These are phyloP conservation scores for Phylloporus arenicola DNA, from an alignment of 768 basidiomycete species.

Conservation along the genomic window DNA sequence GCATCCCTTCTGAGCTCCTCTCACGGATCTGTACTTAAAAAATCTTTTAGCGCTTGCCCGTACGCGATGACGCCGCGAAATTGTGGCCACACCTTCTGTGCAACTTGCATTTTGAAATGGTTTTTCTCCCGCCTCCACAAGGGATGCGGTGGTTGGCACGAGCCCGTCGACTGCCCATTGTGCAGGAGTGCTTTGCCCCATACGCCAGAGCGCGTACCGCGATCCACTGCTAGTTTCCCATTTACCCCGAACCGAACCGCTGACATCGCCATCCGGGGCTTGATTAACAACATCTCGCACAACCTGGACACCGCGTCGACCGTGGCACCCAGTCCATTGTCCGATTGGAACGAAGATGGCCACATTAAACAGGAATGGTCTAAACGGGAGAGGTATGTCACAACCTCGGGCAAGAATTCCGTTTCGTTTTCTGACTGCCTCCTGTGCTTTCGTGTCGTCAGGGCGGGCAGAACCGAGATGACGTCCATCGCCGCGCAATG, in stretches of 20 bases:
- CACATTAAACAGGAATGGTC: conserved; percentile 50
- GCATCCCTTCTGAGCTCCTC: conserved; percentile 1
- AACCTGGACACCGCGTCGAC: conserved; percentile 30
- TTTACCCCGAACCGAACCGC: conserved; percentile 60
- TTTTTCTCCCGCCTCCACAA: conserved; percentile 63
- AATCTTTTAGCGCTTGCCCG: conserved; percentile 43
- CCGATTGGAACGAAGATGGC: conserved; percentile 52
- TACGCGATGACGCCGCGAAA: conserved; percentile 47
- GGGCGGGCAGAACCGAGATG: conserved; percentile 56
- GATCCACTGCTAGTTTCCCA: conserved; percentile 48
- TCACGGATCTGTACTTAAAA: not conserved
- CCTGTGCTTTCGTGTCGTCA: conserved; percentile 20
- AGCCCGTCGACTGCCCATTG: conserved; percentile 61
- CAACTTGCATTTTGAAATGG: conserved; percentile 62
- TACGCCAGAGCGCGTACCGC: conserved; percentile 49
- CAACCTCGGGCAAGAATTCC: conserved; percentile 20
- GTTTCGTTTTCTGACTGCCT: conserved; percentile 7
- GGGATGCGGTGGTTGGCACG: conserved; percentile 63
- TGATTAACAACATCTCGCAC: conserved; percentile 47
- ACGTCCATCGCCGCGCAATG: conserved; percentile 42
- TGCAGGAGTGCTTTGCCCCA: conserved; percentile 52
- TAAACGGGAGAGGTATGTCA: conserved; percentile 45
- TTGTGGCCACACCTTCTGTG: conserved; percentile 69
- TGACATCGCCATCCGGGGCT: conserved; percentile 45
- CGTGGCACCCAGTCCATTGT: conserved; percentile 32